Evolutionary conservation across 2,329 filamentous ascomycete genomes (phyloP).

Genomic region (Colletotrichum tropicicola): DNA sequence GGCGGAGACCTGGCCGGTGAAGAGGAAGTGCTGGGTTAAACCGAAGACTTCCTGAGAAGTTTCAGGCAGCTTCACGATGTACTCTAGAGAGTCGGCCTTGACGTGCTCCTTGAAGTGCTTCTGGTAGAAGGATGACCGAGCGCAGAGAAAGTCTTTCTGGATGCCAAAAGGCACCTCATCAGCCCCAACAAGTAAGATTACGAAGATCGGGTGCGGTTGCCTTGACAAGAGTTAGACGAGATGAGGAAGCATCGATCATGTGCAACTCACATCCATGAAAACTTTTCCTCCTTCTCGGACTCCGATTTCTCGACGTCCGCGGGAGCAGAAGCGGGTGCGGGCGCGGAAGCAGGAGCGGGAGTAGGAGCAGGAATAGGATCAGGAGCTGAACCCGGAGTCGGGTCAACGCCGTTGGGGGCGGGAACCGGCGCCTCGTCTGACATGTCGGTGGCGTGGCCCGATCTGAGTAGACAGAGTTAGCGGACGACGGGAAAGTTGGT

Average conservation of each 20-base stretch:
- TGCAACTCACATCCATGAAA: constrained; percentile 49
- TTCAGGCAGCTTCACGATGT: constrained; percentile 59
- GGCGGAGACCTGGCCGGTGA: constrained; percentile 57
- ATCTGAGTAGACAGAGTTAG: constrained; percentile 2
- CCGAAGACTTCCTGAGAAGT: constrained; percentile 60
- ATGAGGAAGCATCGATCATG: not conserved
- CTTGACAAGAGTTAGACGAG: constrained; percentile 42
- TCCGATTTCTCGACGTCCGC: not conserved
- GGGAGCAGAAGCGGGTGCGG: not conserved
- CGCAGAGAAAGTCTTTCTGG: constrained; percentile 66
- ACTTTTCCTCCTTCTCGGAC: constrained; percentile 23
- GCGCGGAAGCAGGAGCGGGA: not conserved
- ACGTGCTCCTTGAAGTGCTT: constrained; percentile 50
- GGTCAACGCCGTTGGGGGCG: constrained; percentile 13
- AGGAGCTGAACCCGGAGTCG: not conserved
- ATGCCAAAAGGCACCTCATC: constrained; percentile 64
- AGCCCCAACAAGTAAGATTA: constrained; percentile 62
- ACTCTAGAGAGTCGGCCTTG: constrained; percentile 53
- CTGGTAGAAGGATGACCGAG: constrained; percentile 58
- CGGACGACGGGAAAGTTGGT: not conserved
- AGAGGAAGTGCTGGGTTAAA: constrained; percentile 64
- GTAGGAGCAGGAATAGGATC: not conserved
- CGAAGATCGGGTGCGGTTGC: constrained; percentile 63
- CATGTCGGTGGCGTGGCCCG: constrained; percentile 2
- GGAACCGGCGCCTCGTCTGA: constrained; percentile 3